Evolutionary conservation across 2,329 filamentous ascomycete species (phyloP), one percentile per base, ranked within the genome.

Genomic region (Dothideomycetes sp.): DNA sequence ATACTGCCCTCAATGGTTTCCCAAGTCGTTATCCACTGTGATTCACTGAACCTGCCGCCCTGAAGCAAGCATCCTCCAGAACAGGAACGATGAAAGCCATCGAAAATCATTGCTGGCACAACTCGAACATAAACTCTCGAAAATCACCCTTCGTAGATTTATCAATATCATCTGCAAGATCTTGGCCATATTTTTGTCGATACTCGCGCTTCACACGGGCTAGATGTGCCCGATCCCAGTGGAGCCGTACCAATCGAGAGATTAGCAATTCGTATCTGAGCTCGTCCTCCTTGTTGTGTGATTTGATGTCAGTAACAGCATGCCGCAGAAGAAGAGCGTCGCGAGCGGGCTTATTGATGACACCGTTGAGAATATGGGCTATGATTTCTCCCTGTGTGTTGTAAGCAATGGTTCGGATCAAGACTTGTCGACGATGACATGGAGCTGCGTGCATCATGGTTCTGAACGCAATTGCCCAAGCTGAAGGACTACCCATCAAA

Each of bases 291-390:
- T 54, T 53, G 38, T 61, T 56, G 24, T 47, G 46, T 3, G 56
- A 43, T 2, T 57, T 61, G 19, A 70, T 62, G 15, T 79, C 81
- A 39, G 57, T 55, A 48, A 96, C 77, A 2, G 91, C 89, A 64
- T 96, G 91, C 60, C 94, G 80, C 2, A 98, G 70, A 3, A 96
- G 78, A 29, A 95, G 73, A 3, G 89, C 86, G 59, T 96, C 91
- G 40, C 91, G 84, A 46, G 94, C 86, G 4, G 91, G 88, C 43
- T 84, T 84, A 65, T 96, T 96, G 66, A 96, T 94, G 42, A 94
- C 79, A 53, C 91, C 91, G 63, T 96, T 95, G 54, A 98, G 80
- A 51, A 96, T 85, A 61, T 96, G 91, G 0, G 87, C 85, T 29
- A 96, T 77, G 15, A 94, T 79, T 65, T 98, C 91, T 47, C 91